phyloP scores from a whole-genome alignment of 2,329 filamentous ascomycete genomes.

The Tympanopsis confertula region DNA sequence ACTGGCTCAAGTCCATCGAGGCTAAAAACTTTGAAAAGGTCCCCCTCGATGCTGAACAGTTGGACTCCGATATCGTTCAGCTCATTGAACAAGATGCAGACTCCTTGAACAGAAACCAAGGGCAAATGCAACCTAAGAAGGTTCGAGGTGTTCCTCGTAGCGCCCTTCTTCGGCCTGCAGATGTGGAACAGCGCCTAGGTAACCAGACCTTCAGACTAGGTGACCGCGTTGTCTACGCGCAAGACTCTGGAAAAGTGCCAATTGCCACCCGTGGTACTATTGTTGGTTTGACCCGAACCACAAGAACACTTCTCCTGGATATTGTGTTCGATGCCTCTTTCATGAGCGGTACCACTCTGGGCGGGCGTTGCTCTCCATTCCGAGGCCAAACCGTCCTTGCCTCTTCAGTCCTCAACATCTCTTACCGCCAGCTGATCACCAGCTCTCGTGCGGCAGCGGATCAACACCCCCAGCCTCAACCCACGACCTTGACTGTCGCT shows the following conservation, averaged over 20 bases:
- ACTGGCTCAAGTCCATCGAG: slow-evolving; percentile 85
- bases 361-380: slow-evolving; percentile 84
- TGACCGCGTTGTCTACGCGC: slow-evolving; percentile 85
- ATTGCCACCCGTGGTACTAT: slow-evolving; percentile 87
- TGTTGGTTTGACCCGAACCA: slow-evolving; percentile 82
- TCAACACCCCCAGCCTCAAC: slow-evolving; percentile 27
- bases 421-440: slow-evolving; percentile 68
- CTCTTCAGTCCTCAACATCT: slow-evolving; percentile 80
- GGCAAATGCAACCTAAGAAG: slow-evolving; percentile 46
- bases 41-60: slow-evolving; percentile 90
- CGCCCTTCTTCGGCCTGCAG: slow-evolving; percentile 81
- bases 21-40: slow-evolving; percentile 88
- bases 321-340: slow-evolving; percentile 89
- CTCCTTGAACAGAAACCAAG: slow-evolving; percentile 28
- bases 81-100: slow-evolving; percentile 70
- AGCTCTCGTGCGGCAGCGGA: slow-evolving; percentile 46
- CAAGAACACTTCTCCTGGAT: slow-evolving; percentile 72
- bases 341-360: slow-evolving; percentile 90
- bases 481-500: slow-evolving; percentile 36
- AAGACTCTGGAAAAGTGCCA: slow-evolving; percentile 86
- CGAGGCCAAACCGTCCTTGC: slow-evolving; percentile 82
- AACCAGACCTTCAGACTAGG: slow-evolving; percentile 76
- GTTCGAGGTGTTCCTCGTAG: slow-evolving; percentile 73
- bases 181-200: slow-evolving; percentile 85
- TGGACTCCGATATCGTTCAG: slow-evolving; percentile 82